Evolutionary conservation across 2,329 filamentous ascomycete species (phyloP).

Genomic region (Trichoderma sp.): DNA sequence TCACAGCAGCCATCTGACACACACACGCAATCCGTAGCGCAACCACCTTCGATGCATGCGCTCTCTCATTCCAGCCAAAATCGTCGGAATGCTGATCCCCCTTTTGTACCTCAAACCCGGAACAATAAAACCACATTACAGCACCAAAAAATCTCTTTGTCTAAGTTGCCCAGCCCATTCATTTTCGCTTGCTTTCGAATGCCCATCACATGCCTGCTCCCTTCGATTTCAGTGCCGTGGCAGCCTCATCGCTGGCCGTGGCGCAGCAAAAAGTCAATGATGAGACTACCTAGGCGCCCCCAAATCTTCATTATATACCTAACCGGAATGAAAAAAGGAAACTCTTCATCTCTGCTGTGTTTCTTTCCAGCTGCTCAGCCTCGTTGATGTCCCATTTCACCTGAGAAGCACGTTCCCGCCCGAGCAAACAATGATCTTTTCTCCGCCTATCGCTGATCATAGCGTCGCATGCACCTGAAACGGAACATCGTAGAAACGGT

Average conservation of each 20-base stretch:
- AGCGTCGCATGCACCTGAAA: background rate
- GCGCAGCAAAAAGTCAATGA: background rate
- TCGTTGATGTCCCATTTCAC: background rate
- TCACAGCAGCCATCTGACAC: background rate
- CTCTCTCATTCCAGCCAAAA: background rate
- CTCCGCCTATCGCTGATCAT: background rate
- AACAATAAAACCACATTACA: background rate
- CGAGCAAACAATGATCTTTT: background rate
- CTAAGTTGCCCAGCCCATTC: background rate
- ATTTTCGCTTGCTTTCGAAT: background rate
- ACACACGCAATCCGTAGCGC: background rate
- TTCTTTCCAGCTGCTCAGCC: background rate
- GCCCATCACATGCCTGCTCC: background rate
- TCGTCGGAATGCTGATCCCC: background rate
- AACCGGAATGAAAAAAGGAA: background rate
- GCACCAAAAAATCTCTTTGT: background rate
- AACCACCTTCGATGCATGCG: background rate
- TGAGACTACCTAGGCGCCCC: background rate
- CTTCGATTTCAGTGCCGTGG: background rate
- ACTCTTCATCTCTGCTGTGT: background rate
- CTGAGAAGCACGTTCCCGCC: background rate
- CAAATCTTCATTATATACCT: background rate
- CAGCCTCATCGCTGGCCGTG: background rate
- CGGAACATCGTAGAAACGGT: background rate
- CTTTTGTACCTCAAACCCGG: background rate